Base-by-base conservation (phyloP, 192 early-diverging fungal genomes). In the Gonapodya sp. region DNA sequence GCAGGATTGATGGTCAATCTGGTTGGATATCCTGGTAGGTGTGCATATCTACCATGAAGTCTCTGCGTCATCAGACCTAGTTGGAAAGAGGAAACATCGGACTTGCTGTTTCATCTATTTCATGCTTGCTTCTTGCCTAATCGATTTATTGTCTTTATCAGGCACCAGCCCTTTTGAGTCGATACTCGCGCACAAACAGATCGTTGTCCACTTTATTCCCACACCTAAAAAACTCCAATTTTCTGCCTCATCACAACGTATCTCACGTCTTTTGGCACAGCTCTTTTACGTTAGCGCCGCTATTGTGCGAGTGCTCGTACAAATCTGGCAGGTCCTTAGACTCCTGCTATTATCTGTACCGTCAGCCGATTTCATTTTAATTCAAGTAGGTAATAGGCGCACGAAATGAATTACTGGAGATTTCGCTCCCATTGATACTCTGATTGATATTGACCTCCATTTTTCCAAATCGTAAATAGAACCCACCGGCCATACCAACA, bases 401-500 rank as follows among this genome's bases (percentile, higher is more conserved):
- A 35, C 33, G 36, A 18, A 73, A 24, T 36, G 33, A 74, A 36
- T 34, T 34, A 33, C 35, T 36, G 1, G 24, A 36, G 18, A 72
- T 35, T n/a, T n/a, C n/a, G n/a, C n/a, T n/a, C n/a, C n/a, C n/a
- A n/a, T n/a, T n/a, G n/a, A n/a, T n/a, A n/a, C n/a, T n/a, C n/a
- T n/a, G n/a, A n/a, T n/a, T n/a, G n/a, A n/a, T n/a, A n/a, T n/a
- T n/a, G n/a, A n/a, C n/a, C n/a, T n/a, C n/a, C 31, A 24, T 2
- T 78, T 30, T 73, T 32, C n/a, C 78, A 33, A n/a, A 31, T 35
- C 18, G 14, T 16, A 32, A 34, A 1, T 74, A 95, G 97, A 98
- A 96, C 83, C 97, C 96, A 35, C 96, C 97, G 2, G 91, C 96
- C 0, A 93, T 99, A 80, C 97, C 97, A 0, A 97, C 96, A 1